phyloP scores from a whole-genome alignment of 192 early-diverging fungal species.

The Diversispora epigaea region DNA sequence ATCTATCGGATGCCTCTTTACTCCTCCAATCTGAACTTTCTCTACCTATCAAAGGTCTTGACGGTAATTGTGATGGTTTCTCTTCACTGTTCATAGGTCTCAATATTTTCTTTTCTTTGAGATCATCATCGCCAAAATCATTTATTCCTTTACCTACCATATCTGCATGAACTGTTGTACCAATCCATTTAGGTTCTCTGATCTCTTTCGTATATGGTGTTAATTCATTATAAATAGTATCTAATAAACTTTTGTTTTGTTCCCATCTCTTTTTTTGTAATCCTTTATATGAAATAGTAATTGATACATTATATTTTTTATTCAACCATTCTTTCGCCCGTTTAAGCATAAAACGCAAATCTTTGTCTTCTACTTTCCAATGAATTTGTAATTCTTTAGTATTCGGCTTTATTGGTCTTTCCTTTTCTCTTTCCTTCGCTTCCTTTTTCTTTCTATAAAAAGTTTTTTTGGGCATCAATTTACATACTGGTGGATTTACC shows the following conservation, averaged over 20 bases:
- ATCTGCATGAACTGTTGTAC: neutral
- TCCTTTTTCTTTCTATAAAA: neutral
- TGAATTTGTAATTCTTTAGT: neutral
- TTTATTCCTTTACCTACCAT: neutral
- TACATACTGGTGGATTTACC: neutral
- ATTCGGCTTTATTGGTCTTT: neutral
- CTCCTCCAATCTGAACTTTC: no score
- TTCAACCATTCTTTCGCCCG: neutral
- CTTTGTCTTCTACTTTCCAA: neutral
- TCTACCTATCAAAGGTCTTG: no score
- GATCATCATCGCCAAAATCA: neutral
- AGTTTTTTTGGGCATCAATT: neutral
- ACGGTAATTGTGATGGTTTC: no score
- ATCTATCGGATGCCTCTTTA: no score
- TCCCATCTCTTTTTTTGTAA: neutral
- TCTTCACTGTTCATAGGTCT: no score
- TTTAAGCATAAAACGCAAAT: neutral
- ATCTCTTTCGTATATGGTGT: neutral
- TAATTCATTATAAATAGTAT: neutral
- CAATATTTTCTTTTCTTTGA: no score
- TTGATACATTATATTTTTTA: neutral
- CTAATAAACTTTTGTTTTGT: neutral
- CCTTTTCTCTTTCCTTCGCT: neutral
- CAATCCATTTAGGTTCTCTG: neutral
- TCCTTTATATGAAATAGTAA: neutral